phyloP scores from a whole-genome alignment of 2,329 filamentous ascomycete genomes.

The Colletotrichum cordylinicola region DNA sequence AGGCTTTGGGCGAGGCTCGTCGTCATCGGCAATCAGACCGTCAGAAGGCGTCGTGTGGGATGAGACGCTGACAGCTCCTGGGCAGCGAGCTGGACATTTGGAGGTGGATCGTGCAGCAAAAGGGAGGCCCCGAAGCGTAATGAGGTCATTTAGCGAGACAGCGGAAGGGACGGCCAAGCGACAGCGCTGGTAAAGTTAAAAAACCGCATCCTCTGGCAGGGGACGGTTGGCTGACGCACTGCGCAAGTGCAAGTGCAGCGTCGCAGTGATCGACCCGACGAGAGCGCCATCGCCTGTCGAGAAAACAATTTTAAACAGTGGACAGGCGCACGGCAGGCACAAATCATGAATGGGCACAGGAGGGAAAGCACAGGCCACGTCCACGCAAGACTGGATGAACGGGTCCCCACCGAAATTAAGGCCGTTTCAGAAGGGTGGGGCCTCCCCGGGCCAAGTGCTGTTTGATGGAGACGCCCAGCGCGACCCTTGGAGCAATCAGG shows the following conservation, averaged over 20 bases:
- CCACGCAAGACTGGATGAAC: constrained; percentile 24
- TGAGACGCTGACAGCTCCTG: neutral
- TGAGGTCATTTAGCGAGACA: constrained; percentile 14
- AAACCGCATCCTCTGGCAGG: neutral
- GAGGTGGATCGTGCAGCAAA: neutral
- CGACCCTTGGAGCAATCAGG: constrained; percentile 25
- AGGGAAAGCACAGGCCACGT: constrained; percentile 1
- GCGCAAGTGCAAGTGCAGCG: neutral
- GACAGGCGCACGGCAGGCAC: neutral
- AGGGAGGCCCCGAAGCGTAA: constrained; percentile 10
- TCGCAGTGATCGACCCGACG: constrained; percentile 1
- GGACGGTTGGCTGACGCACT: neutral
- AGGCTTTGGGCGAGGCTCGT: neutral
- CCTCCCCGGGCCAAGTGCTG: constrained; percentile 13
- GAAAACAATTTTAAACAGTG: neutral
- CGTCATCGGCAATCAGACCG: constrained; percentile 13
- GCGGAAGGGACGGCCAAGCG: constrained; percentile 2
- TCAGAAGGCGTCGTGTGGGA: neutral
- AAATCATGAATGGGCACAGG: neutral
- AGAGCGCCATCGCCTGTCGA: neutral
- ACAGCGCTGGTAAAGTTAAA: neutral
- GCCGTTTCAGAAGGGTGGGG: constrained; percentile 22
- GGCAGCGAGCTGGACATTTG: neutral
- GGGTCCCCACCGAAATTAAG: constrained; percentile 24
- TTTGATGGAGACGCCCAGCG: constrained; percentile 14